phyloP scores from a whole-genome alignment of 2,329 filamentous ascomycete species.

The Talaromyces sp. region DNA sequence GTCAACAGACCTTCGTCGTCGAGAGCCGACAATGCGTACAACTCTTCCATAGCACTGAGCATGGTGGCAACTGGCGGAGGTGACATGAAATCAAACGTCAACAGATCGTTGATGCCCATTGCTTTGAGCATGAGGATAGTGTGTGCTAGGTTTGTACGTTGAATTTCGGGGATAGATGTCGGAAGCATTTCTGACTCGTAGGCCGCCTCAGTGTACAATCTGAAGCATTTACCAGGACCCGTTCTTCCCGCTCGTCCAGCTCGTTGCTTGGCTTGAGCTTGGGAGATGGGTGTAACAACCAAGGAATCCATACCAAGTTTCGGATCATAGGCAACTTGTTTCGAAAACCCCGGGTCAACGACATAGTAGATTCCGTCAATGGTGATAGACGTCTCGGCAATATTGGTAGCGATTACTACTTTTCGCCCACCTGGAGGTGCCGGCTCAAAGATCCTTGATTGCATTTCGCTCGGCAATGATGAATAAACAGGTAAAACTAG shows the following conservation, averaged over 20 bases:
- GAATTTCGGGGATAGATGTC: conserved; percentile 93
- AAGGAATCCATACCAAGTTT: conserved; percentile 98
- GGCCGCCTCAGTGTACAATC: conserved; percentile 90
- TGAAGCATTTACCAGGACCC: conserved; percentile 92
- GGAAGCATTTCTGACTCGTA: conserved; percentile 97
- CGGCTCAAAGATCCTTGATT: conserved; percentile 90
- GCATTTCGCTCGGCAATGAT: conserved; percentile 86
- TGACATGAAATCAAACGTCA: conserved; percentile 99
- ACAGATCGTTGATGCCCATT: conserved; percentile 96
- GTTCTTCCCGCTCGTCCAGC: conserved; percentile 91
- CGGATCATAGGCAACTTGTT: conserved; percentile 94
- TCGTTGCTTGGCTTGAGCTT: conserved; percentile 93
- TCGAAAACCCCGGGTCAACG: conserved; percentile 94
- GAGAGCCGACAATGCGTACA: conserved; percentile 85
- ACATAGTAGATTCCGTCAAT: conserved; percentile 98
- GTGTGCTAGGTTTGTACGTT: conserved; percentile 84
- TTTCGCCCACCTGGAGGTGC: conserved; percentile 82
- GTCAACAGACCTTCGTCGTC: conserved; percentile 95
- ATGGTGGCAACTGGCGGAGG: conserved; percentile 96
- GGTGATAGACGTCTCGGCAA: conserved; percentile 95
- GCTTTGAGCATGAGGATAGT: conserved; percentile 98
- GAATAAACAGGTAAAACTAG: conserved; percentile 96
- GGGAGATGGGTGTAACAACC: conserved; percentile 92
- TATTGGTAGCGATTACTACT: conserved; percentile 96
- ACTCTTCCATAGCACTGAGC: conserved; percentile 90